Evolutionary conservation across 2,329 filamentous ascomycete genomes (phyloP).

Genomic region (Trichoderma simmonsii): DNA sequence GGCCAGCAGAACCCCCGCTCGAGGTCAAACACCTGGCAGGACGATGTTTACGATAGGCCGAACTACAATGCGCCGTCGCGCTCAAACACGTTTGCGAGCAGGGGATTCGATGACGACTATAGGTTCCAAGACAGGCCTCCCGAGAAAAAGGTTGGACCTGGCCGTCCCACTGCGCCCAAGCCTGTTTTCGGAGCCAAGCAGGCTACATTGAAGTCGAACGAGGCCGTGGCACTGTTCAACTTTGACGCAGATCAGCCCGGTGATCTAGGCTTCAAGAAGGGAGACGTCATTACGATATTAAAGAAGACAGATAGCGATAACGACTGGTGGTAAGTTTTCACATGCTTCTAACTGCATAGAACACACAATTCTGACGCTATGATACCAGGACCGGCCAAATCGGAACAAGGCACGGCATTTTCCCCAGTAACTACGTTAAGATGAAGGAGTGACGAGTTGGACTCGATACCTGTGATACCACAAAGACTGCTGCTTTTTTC

Average conservation of each 20-base stretch:
- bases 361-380: background rate
- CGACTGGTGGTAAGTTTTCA: conserved; percentile 79
- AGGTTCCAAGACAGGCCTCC: conserved; percentile 48
- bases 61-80: conserved; percentile 42
- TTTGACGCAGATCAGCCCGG: conserved; percentile 94
- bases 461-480: conserved; percentile 18
- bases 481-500: conserved; percentile 11
- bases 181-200: conserved; percentile 68
- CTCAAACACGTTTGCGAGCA: conserved; percentile 49
- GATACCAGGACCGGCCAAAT: conserved; percentile 77
- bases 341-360: background rate
- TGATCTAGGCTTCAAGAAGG: conserved; percentile 94
- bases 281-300: conserved; percentile 88
- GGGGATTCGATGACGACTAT: conserved; percentile 48
- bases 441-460: conserved; percentile 49
- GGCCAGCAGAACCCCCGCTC: conserved; percentile 42
- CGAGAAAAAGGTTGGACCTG: conserved; percentile 57
- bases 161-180: conserved; percentile 82
- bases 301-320: conserved; percentile 93
- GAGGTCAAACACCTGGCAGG: conserved; percentile 69
- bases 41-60: conserved; percentile 68
- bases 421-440: conserved; percentile 78
- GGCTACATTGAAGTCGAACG: conserved; percentile 62
- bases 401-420: conserved; percentile 82
- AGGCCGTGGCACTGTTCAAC: conserved; percentile 86